These are phyloP conservation scores for Verticillium nubilum DNA, from an alignment of 2,329 filamentous ascomycete species.

Conservation along the genomic window DNA sequence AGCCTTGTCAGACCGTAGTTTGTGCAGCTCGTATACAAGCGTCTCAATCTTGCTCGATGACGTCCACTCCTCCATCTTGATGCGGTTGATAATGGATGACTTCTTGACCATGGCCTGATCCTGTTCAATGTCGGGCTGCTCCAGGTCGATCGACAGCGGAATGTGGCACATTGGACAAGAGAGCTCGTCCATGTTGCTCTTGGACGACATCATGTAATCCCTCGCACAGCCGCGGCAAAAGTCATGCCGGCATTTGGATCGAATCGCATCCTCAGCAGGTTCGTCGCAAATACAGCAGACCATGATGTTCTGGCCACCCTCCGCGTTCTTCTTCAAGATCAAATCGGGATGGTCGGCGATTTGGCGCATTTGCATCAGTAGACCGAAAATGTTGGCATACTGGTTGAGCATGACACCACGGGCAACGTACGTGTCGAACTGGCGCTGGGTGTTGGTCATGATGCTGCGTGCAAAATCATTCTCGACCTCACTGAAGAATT, in stretches of 20 bases:
- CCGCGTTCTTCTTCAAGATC: slow-evolving; percentile 79
- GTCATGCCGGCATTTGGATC: slow-evolving; percentile 87
- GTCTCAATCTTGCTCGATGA: slow-evolving; percentile 98
- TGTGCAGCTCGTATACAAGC: slow-evolving; percentile 89
- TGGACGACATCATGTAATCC: slow-evolving; percentile 64
- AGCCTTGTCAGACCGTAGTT: slow-evolving; percentile 84
- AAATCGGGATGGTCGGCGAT: slow-evolving; percentile 95
- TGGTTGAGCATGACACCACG: slow-evolving; percentile 94
- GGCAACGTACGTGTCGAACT: slow-evolving; percentile 93
- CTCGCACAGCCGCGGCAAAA: slow-evolving; percentile 37
- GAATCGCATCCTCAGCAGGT: slow-evolving; percentile 88
- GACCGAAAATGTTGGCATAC: slow-evolving; percentile 96
- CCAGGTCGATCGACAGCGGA: slow-evolving; percentile 80
- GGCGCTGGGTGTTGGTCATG: slow-evolving; percentile 83
- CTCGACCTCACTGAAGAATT: slow-evolving; percentile 95
- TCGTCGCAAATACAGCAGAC: slow-evolving; percentile 96
- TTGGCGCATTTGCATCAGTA: slow-evolving; percentile 99
- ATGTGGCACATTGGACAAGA: slow-evolving; percentile 94
- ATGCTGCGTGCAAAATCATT: slow-evolving; percentile 93
- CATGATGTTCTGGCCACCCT: slow-evolving; percentile 83
- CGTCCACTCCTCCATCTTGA: slow-evolving; percentile 98
- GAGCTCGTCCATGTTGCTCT: slow-evolving; percentile 45
- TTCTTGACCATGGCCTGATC: slow-evolving; percentile 85
- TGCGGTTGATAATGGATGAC: slow-evolving; percentile 95
- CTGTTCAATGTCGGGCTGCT: slow-evolving; percentile 92